These are phyloP conservation scores for Rhododendron ferrugineum DNA, from an alignment of 148 eudicot genomes.

Conservation along the genomic window DNA sequence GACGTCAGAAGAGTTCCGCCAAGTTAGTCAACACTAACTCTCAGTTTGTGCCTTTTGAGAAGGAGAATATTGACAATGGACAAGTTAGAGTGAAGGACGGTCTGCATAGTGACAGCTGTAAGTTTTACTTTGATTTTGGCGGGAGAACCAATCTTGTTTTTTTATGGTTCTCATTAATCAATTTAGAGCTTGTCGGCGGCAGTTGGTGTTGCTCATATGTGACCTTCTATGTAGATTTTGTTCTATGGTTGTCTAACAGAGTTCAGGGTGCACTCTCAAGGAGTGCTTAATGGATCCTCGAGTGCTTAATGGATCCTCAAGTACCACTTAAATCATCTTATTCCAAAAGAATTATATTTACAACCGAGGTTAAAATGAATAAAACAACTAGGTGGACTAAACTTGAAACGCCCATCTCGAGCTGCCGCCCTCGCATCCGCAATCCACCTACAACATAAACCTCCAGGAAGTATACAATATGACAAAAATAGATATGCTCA, in stretches of 20 bases:
- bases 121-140: not conserved
- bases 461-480: not conserved
- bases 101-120: slow-evolving; percentile 27
- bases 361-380: too few relatives aligned
- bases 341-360: not conserved
- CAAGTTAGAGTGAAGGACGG: slow-evolving; percentile 24
- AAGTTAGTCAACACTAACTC: slow-evolving; percentile 40
- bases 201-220: not conserved
- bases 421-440: not conserved
- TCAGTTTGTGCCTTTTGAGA: slow-evolving; percentile 36
- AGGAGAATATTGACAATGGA: slow-evolving; percentile 39
- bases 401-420: not conserved
- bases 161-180: not conserved
- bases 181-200: not conserved
- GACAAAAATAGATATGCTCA: not conserved
- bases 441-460: not conserved
- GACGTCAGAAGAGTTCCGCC: slow-evolving; percentile 45
- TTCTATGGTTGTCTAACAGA: not conserved
- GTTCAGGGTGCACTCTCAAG: not conserved
- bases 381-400: not conserved
- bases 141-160: not conserved
- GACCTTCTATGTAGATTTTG: not conserved
- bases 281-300: not conserved
- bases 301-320: not conserved
- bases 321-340: not conserved